These are phyloP conservation scores for Cadophora sp. DNA, from an alignment of 2,329 filamentous ascomycete species.

Conservation along the genomic window DNA sequence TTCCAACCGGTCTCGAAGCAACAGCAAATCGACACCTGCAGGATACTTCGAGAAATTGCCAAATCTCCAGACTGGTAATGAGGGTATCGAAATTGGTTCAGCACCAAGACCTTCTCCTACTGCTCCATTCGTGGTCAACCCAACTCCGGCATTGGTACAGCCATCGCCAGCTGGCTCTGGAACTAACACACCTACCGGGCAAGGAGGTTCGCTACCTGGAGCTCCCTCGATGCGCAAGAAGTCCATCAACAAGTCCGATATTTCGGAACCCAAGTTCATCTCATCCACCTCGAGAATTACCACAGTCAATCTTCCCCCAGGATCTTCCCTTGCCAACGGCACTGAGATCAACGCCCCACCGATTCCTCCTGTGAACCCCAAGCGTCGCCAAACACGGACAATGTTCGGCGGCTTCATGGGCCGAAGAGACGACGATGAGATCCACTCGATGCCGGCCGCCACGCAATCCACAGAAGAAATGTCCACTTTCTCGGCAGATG, in stretches of 20 bases:
- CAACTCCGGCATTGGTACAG: conserved; percentile 41
- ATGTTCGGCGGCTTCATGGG: conserved; percentile 42
- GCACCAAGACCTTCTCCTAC: conserved; percentile 43
- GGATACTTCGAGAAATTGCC: conserved; percentile 41
- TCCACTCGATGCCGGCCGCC: conserved; percentile 37
- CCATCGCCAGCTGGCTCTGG: conserved; percentile 35
- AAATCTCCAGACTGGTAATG: conserved; percentile 31
- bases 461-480: conserved; percentile 44
- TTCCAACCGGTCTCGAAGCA: conserved; percentile 38
- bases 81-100: conserved; percentile 38
- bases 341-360: conserved; percentile 40
- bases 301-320: conserved; percentile 44
- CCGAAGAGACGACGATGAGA: conserved; percentile 38
- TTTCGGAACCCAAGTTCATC: conserved; percentile 45
- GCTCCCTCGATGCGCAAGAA: conserved; percentile 38
- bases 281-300: conserved; percentile 44
- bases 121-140: conserved; percentile 42
- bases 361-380: conserved; percentile 45
- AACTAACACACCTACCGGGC: conserved; percentile 34
- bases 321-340: conserved; percentile 41
- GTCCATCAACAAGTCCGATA: conserved; percentile 45
- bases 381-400: conserved; percentile 42
- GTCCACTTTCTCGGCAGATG: conserved; percentile 45
- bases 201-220: conserved; percentile 25
- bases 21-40: conserved; percentile 35